These are phyloP conservation scores for Scorias spongiosa DNA, from an alignment of 2,329 filamentous ascomycete genomes.

Conservation along the genomic window DNA sequence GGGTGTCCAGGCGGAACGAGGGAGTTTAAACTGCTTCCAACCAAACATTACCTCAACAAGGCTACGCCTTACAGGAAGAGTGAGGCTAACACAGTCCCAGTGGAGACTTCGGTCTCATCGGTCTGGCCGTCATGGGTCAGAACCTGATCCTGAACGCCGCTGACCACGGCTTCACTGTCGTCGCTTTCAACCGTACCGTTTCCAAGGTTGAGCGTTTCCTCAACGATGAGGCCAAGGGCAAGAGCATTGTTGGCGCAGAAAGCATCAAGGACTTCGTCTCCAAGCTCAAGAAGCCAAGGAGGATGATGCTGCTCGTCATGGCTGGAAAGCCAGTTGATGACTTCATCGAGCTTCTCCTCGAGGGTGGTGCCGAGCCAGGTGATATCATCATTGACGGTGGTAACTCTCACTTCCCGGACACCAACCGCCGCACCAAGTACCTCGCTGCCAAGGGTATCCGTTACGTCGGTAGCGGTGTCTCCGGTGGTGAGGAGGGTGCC, in stretches of 20 bases:
- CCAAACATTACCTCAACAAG: too few species aligned
- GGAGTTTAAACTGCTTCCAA: too few species aligned
- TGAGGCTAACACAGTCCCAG: slow-evolving; percentile 5
- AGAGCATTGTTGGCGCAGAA: slow-evolving; percentile 87
- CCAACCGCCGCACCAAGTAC: slow-evolving; percentile 92
- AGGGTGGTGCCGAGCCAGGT: slow-evolving; percentile 56
- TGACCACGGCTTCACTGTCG: slow-evolving; percentile 71
- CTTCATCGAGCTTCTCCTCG: slow-evolving; percentile 80
- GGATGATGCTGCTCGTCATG: slow-evolving; percentile 98
- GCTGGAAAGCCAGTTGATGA: slow-evolving; percentile 94
- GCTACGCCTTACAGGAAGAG: too few species aligned
- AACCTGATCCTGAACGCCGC: slow-evolving; percentile 41
- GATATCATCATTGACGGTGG: slow-evolving; percentile 99
- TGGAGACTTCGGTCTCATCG: slow-evolving; percentile 40
- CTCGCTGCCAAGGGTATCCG: slow-evolving; percentile 73
- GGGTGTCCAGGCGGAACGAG: too few species aligned
- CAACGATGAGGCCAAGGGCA: slow-evolving; percentile 44
- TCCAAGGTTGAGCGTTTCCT: slow-evolving; percentile 74
- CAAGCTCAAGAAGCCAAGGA: slow-evolving; percentile 94
- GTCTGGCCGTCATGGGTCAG: slow-evolving; percentile 37
- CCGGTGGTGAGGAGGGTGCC: slow-evolving; percentile 97
- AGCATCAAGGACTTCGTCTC: slow-evolving; percentile 83
- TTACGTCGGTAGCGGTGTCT: slow-evolving; percentile 95
- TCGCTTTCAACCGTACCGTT: slow-evolving; percentile 97
- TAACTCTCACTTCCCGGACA: slow-evolving; percentile 98